Conservation (phyloP, 2,329 filamentous ascomycete species). For the Dactylellina drechsleri region DNA sequence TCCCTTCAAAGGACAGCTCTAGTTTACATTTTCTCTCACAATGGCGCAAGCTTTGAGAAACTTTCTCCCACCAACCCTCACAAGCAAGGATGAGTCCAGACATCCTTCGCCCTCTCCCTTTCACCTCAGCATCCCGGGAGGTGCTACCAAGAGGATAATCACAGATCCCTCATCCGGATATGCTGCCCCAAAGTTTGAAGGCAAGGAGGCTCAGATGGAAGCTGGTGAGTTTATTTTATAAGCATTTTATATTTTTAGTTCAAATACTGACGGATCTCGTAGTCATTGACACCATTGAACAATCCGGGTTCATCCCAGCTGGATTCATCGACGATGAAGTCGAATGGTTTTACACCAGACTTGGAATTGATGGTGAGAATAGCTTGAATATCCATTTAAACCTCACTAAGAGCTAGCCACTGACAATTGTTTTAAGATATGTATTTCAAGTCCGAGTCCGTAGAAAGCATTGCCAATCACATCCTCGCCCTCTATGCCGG, state of each 20-base stretch:
- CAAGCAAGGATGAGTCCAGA: conserved; percentile 52
- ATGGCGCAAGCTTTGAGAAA: conserved; percentile 39
- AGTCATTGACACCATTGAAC: conserved; percentile 83
- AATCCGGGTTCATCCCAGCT: conserved; percentile 85
- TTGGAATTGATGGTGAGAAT: conserved; percentile 81
- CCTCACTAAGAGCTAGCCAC: background rate
- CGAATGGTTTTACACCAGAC: conserved; percentile 95
- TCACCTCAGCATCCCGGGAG: conserved; percentile 62
- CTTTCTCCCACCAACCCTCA: conserved; percentile 50
- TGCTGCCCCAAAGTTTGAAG: conserved; percentile 91
- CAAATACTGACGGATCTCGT: conserved; percentile 57
- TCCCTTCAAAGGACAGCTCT: conserved; percentile 22
- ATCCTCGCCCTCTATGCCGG: conserved; percentile 96
- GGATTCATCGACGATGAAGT: conserved; percentile 86
- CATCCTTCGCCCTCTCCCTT: conserved; percentile 48
- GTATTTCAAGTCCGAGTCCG: conserved; percentile 59
- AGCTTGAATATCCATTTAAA: background rate
- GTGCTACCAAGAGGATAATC: conserved; percentile 71
- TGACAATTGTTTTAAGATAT: conserved; percentile 51
- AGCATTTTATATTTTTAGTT: background rate
- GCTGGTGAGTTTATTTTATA: conserved; percentile 46
- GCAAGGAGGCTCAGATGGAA: conserved; percentile 87
- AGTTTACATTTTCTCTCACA: conserved; percentile 11
- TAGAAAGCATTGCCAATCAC: conserved; percentile 85
- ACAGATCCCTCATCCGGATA: conserved; percentile 93